Conservation (phyloP, 352 stramenopile species). For the Globisporangium solare region DNA sequence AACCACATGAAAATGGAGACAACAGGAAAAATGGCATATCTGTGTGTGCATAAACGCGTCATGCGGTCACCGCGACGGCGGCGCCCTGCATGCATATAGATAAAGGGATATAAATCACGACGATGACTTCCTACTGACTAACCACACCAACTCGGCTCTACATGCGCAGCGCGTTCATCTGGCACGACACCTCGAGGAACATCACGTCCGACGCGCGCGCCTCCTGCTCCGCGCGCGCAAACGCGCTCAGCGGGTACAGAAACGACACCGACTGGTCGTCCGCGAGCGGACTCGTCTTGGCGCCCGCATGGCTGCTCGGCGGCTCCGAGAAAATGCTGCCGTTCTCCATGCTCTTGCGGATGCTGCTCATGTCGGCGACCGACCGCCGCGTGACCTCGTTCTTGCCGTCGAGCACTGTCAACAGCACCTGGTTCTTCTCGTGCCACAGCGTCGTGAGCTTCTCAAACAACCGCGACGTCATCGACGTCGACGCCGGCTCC, state of each 20-base stretch:
- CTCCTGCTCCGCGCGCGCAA: conserved; percentile 46
- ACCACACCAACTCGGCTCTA: conserved; percentile 13
- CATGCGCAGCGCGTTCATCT: conserved; percentile 44
- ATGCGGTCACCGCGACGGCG: too few species aligned
- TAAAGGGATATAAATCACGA: conserved; percentile 12
- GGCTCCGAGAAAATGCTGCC: conserved; percentile 63
- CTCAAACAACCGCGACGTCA: conserved; percentile 68
- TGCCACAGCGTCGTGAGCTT: conserved; percentile 79
- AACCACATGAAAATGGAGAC: too few species aligned
- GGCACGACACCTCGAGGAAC: conserved; percentile 79
- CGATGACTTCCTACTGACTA: conserved; percentile 4
- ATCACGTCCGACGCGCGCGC: conserved; percentile 41
- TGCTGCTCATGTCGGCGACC: conserved; percentile 79
- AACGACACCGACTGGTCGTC: conserved; percentile 77
- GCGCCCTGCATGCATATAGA: conserved; percentile 9
- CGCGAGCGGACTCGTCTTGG: conserved; percentile 25
- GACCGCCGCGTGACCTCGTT: conserved; percentile 67
- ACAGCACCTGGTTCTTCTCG: conserved; percentile 83
- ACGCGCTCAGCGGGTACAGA: conserved; percentile 80
- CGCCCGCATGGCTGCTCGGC: conserved; percentile 17
- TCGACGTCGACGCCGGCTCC: conserved; percentile 26
- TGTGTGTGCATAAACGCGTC: too few species aligned
- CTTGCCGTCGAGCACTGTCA: conserved; percentile 68
- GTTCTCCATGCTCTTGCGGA: conserved; percentile 60
- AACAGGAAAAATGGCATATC: too few species aligned